phyloP scores from a whole-genome alignment of 345 rosid species.

The Erucastrum elatum region DNA sequence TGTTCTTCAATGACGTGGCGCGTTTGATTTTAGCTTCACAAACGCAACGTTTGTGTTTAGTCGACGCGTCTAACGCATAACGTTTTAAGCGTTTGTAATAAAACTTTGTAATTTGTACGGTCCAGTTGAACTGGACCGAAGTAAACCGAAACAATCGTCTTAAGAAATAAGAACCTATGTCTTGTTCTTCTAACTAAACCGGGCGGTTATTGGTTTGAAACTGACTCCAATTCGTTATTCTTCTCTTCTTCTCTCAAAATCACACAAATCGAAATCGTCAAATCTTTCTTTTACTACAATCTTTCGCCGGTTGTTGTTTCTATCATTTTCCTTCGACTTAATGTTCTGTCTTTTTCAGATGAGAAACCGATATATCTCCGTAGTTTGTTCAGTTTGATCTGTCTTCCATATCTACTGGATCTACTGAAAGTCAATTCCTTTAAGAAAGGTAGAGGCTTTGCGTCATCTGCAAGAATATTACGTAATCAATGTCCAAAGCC shows the following conservation, averaged over 20 bases:
- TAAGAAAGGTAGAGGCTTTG: background rate
- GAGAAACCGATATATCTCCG: background rate
- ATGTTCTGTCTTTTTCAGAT: background rate
- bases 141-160: too few species aligned
- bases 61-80: background rate
- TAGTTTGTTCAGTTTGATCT: background rate
- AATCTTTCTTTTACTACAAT: background rate
- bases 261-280: background rate
- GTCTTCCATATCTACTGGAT: conserved; percentile 4
- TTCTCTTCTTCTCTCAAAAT: conserved; percentile 17
- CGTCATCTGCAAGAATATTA: too few species aligned
- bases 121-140: background rate
- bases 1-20: background rate
- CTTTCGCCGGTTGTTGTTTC: background rate
- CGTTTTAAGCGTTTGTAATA: background rate
- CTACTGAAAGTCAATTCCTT: background rate
- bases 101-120: background rate
- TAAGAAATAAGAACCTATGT: too few species aligned
- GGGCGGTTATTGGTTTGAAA: background rate
- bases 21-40: background rate
- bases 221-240: background rate
- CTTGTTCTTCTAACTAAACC: background rate
- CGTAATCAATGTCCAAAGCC: background rate
- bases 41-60: background rate
- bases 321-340: background rate